Base-by-base conservation (phyloP, 257 asterid genomes). In the Scutellaria barbata region DNA sequence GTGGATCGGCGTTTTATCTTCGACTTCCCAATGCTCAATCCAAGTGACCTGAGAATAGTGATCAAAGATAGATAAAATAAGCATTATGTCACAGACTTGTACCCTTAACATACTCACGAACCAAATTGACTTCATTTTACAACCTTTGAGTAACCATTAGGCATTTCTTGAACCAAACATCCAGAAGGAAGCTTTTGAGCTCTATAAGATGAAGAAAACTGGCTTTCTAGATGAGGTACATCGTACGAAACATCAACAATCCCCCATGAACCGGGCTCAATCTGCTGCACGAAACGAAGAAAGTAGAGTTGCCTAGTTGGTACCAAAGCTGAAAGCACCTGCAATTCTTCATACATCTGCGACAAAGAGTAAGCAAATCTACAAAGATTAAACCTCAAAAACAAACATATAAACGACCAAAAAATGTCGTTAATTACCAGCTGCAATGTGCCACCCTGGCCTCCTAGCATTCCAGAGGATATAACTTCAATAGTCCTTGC, bases 81-180 rank as follows among this genome's bases (percentile, higher is more conserved):
- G 13, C 20, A 39, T 43, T 14, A 50, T 7, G 3, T 42, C 10
- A n/a, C n/a, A n/a, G n/a, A n/a, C 25, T 22, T 22, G 25, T 22
- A 1, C 25, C 25, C 25, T 22, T 22, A 22, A 47, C 4, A 5
- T 0, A 7, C 13, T 5, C 4, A 3, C 7, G 7, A 52, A 9
- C 13, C 2, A 35, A 0, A 10, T 10, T 12, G 10, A 39, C 18
- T 7, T 10, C 30, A 39, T 11, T 10, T 35, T 17, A 74, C 73
- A 64, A 93, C 98, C 96, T 90, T 92, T 22, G 99, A 92, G 82
- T 90, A 92, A 51, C 99, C 99, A 84, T 95, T 92, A 57, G 99
- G 97, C 96, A 95, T 87, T 74, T 95, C 98, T 81, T 90, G 96
- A 9, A 95, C 88, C 77, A 92, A 74, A 74, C 99, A 95, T 16